A percentile compares a stretch with the other conserved stretches of the same genome.
These are phyloP conservation scores for Ogataea ganodermae DNA, from an alignment of 805 yeast genomes.

Conservation along the genomic window DNA sequence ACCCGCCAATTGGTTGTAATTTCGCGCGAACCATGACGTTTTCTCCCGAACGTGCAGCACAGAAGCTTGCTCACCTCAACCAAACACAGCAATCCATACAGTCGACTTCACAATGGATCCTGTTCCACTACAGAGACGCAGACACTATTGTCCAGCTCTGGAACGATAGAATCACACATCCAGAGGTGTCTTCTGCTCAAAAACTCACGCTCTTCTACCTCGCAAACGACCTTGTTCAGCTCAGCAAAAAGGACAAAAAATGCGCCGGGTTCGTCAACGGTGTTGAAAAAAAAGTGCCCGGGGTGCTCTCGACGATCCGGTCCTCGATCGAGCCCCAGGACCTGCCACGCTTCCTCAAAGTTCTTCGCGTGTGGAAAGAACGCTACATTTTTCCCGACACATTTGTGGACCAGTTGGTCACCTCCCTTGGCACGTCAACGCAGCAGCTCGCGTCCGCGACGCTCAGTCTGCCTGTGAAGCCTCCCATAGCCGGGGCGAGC, in stretches of 20 bases:
- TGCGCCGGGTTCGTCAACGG: constrained; percentile 55
- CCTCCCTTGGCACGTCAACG: constrained; percentile 6
- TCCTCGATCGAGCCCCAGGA: constrained; percentile 30
- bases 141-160: constrained; percentile 53
- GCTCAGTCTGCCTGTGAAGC: constrained; percentile 7
- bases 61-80: constrained; percentile 48
- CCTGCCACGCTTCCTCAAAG: constrained; percentile 45
- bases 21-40: constrained; percentile 43
- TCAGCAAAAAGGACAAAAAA: constrained; percentile 63
- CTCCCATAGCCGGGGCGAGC: neutral
- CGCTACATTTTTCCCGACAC: constrained; percentile 44
- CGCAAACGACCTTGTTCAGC: constrained; percentile 82
- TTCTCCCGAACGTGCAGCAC: constrained; percentile 48
- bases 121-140: constrained; percentile 66
- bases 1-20: neutral
- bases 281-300: constrained; percentile 53
- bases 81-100: constrained; percentile 76
- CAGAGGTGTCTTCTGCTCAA: constrained; percentile 24
- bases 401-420: constrained; percentile 21
- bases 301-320: constrained; percentile 39
- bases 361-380: constrained; percentile 60
- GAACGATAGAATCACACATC: constrained; percentile 34
- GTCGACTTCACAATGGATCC: constrained; percentile 68
- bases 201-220: constrained; percentile 64
- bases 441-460: constrained; percentile 6